These are phyloP conservation scores for Fusarium multiceps DNA, from an alignment of 2,329 filamentous ascomycete genomes.

Conservation along the genomic window DNA sequence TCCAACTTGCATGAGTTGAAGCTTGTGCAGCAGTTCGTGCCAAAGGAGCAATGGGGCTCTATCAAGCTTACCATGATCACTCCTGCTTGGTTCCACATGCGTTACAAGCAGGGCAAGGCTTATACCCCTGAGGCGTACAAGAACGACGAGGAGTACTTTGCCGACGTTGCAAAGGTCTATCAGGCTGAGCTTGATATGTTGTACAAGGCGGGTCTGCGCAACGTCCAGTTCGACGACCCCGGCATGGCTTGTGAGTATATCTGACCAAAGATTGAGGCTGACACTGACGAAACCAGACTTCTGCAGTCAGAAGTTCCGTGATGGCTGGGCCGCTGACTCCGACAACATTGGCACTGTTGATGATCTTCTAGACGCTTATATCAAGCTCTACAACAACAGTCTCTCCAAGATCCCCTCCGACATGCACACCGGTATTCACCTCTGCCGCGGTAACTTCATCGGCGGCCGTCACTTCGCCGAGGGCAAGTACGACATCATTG, in stretches of 20 bases:
- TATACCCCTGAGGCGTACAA: conserved; percentile 44
- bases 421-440: conserved; percentile 80
- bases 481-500: conserved; percentile 74
- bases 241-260: conserved; percentile 70
- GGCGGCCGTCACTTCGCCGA: conserved; percentile 74
- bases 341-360: conserved; percentile 74
- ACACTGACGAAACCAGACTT: conserved; percentile 65
- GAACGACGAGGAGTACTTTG: conserved; percentile 65
- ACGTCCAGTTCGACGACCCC: conserved; percentile 76
- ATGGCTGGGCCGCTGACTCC: conserved; percentile 74
- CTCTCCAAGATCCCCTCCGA: conserved; percentile 72
- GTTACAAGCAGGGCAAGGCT: conserved; percentile 46
- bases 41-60: conserved; percentile 60
- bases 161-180: conserved; percentile 73
- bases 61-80: conserved; percentile 68
- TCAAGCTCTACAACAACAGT: conserved; percentile 80
- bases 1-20: conserved; percentile 64
- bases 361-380: conserved; percentile 80
- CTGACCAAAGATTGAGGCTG: accelerated
- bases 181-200: conserved; percentile 70
- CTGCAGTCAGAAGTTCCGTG: conserved; percentile 77
- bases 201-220: conserved; percentile 71
- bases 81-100: conserved; percentile 55
- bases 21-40: conserved; percentile 59
- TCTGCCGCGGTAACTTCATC: conserved; percentile 77